A percentile compares a stretch with the other conserved stretches of the same genome.
These are phyloP conservation scores for Candida qinlingensis DNA, from an alignment of 805 yeast species.

Conservation along the genomic window DNA sequence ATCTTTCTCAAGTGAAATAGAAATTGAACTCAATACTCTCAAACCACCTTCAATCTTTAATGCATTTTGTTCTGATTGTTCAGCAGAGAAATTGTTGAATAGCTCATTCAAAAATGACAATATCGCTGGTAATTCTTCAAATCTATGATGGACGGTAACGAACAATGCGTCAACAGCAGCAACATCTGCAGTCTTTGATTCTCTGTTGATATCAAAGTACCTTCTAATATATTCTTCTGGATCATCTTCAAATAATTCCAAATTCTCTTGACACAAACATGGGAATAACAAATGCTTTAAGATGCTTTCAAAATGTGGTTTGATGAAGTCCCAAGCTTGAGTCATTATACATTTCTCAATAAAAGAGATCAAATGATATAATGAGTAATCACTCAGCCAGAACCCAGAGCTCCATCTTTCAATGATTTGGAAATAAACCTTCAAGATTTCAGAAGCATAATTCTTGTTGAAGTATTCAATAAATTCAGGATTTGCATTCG, in stretches of 20 bases:
- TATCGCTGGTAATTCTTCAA: constrained; percentile 49
- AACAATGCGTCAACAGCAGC: constrained; percentile 76
- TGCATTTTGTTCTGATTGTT: constrained; percentile 36
- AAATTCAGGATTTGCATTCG: constrained; percentile 43
- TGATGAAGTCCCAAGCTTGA: constrained; percentile 55
- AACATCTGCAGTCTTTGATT: constrained; percentile 62
- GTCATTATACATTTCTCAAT: constrained; percentile 54
- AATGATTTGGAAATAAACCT: constrained; percentile 48
- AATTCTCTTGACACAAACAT: constrained; percentile 62
- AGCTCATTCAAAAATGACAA: constrained; percentile 52
- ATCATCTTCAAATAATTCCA: constrained; percentile 76
- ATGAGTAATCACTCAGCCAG: constrained; percentile 64
- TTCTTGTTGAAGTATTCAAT: constrained; percentile 46
- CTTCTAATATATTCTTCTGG: constrained; percentile 84
- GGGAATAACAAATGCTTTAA: constrained; percentile 72
- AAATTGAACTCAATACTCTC: constrained; percentile 70
- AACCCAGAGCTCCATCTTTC: constrained; percentile 34
- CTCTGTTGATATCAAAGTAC: constrained; percentile 60
- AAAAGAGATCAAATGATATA: constrained; percentile 64
- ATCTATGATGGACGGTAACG: constrained; percentile 51
- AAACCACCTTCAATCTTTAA: constrained; percentile 78
- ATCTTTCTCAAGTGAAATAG: constrained; percentile 40
- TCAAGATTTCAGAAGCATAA: constrained; percentile 67
- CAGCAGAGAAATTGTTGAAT: constrained; percentile 30
- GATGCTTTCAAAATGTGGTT: constrained; percentile 60